Base-by-base conservation (phyloP, 495 filamentous ascomycete genomes). In the Aspergillus indologenus region DNA sequence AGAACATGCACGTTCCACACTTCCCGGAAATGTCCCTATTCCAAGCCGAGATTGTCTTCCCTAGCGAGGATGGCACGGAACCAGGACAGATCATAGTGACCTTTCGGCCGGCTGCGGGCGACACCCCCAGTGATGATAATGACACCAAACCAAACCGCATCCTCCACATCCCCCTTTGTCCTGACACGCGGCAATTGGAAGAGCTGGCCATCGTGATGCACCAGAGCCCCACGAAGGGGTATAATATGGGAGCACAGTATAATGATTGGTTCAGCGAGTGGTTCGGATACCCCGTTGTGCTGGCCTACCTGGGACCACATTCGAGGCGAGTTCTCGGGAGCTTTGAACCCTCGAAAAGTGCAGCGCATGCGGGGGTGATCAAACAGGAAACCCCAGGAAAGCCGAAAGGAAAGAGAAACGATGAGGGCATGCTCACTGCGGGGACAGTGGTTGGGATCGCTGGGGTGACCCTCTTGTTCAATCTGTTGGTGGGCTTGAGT, bases 191-290 rank as follows among this genome's bases (percentile, higher is more conserved):
- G 5, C 64, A 63, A 1, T 68, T 91, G 17, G 72, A 82, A 0
- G 65, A 64, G 11, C 59, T 90, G 6, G 72, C 79, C 2, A 71
- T 92, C 29, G 66, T 68, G 23, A 85, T 96, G 71, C 85, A 90
- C 65, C 60, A 68, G 20, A 91, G 86, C 64, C 71, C 82, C 0
- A 83, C 88, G 0, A 73, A 73, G 19, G 87, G 81, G 0, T 91
- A 86, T 71, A 79, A 85, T 53, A 90, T 95, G 86, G 84, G 80
- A 2, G 64, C 71, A 4, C 49, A 71, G 29, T 90, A 85, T 65
- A 89, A 88, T 65, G 68, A 74, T 40, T 96, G 90, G 90, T 92
- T 96, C 74, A 84, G 82, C 23, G 65, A 75, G 18, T 82, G 84
- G 57, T 87, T 96, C 57, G 89, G 88, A 5, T 89, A 83, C 63